Conservation (phyloP, 2,329 filamentous ascomycete species). For the Fusarium drepaniforme region DNA sequence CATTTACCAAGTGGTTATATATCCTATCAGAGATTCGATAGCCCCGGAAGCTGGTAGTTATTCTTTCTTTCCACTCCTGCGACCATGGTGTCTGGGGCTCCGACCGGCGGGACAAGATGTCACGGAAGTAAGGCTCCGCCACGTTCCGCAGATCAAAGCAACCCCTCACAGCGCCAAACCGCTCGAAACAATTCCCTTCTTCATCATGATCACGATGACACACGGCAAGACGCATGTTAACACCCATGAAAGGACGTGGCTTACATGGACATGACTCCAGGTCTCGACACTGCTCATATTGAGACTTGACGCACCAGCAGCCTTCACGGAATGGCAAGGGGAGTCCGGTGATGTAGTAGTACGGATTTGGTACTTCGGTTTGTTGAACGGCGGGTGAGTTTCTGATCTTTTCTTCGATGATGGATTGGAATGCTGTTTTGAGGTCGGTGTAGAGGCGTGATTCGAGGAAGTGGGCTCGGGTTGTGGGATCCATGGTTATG, state of each 20-base stretch:
- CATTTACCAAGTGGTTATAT: background rate
- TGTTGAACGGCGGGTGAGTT: background rate
- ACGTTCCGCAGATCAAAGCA: slow-evolving; percentile 13
- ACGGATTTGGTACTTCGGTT: background rate
- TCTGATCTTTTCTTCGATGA: background rate
- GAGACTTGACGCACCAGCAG: background rate
- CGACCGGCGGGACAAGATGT: background rate
- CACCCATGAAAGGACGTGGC: background rate
- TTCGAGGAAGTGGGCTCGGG: background rate
- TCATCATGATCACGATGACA: background rate
- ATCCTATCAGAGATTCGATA: background rate
- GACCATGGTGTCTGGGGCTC: background rate
- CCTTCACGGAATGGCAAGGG: background rate
- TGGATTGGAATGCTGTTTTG: background rate
- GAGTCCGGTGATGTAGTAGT: background rate
- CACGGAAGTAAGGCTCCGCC: background rate
- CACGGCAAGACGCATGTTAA: background rate
- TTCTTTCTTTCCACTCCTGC: background rate
- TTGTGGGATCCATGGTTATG: background rate
- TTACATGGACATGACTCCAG: background rate
- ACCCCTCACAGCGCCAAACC: background rate
- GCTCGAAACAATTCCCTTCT: background rate
- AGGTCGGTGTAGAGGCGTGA: background rate
- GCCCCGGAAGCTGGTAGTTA: background rate
- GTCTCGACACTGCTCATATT: background rate